A percentile compares a stretch with the other conserved stretches of the same genome.
phyloP scores from a whole-genome alignment of 768 basidiomycete genomes.

The Suillus weaverae region DNA sequence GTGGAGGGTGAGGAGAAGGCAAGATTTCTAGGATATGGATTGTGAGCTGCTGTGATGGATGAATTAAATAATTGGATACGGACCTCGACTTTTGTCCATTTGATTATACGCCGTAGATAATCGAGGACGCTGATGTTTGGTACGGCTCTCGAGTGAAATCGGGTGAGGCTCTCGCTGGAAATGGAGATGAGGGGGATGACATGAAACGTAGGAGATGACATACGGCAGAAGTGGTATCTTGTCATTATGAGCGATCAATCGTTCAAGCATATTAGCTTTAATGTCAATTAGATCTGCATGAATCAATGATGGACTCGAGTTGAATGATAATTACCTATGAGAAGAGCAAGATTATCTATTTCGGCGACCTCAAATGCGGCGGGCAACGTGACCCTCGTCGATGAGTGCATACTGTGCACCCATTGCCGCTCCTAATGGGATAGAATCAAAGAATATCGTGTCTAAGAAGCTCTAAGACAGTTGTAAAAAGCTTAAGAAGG shows the following conservation, averaged over 20 bases:
- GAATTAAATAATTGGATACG: conserved; percentile 21
- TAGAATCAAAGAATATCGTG: background rate
- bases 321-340: conserved; percentile 65
- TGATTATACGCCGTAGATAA: conserved; percentile 91
- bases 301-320: conserved; percentile 19
- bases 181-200: conserved; percentile 18
- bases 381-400: conserved; percentile 77
- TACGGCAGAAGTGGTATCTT: conserved; percentile 87
- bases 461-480: background rate
- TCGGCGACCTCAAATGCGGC: conserved; percentile 81
- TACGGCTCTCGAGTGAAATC: conserved; percentile 93
- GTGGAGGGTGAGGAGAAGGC: conserved; percentile 78
- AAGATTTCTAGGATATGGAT: conserved; percentile 56
- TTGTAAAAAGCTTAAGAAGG: background rate
- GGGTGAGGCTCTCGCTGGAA: conserved; percentile 81
- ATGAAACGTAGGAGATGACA: conserved; percentile 29
- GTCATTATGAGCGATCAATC: conserved; percentile 95
- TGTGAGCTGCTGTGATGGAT: background rate
- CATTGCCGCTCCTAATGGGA: conserved; percentile 49
- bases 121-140: conserved; percentile 88
- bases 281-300: conserved; percentile 17
- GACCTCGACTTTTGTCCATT: conserved; percentile 95
- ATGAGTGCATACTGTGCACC: conserved; percentile 71
- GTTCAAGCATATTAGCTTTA: conserved; percentile 93
- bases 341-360: conserved; percentile 79